Conservation (phyloP, 192 early-diverging fungal species). For the Geranomyces variabilis region DNA sequence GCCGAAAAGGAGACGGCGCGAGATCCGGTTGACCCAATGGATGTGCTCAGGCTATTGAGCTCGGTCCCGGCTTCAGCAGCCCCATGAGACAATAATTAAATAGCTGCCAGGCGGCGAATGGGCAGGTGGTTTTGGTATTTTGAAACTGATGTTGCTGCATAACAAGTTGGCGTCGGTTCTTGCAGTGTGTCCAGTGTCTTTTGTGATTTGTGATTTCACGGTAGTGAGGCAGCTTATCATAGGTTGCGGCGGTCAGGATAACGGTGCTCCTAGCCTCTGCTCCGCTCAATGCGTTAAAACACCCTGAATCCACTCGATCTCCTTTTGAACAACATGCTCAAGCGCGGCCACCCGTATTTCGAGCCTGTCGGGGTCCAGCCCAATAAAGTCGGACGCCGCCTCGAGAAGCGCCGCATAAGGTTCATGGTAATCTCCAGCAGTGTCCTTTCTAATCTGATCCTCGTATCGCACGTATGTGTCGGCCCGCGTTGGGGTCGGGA, state of each 20-base stretch:
- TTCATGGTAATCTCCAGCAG: slow-evolving; percentile 13
- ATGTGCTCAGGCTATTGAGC: slow-evolving; percentile 24
- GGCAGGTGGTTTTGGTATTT: too few species aligned
- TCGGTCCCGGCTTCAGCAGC: too few species aligned
- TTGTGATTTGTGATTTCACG: too few species aligned
- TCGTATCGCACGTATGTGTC: slow-evolving; percentile 15
- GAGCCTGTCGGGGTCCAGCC: background rate
- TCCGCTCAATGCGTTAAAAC: too few species aligned
- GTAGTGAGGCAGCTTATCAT: too few species aligned
- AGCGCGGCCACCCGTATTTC: background rate
- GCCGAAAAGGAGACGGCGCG: slow-evolving; percentile 21
- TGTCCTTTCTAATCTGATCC: background rate
- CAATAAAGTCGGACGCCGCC: slow-evolving; percentile 9
- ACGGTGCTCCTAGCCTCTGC: too few species aligned
- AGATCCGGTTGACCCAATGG: slow-evolving; percentile 31
- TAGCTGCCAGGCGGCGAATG: too few species aligned
- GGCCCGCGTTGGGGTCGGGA: background rate
- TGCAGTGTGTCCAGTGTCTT: too few species aligned
- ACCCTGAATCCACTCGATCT: background rate
- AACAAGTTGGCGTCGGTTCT: too few species aligned
- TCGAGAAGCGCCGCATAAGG: slow-evolving; percentile 9
- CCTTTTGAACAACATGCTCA: background rate
- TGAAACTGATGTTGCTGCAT: too few species aligned
- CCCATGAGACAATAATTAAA: too few species aligned
- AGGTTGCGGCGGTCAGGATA: too few species aligned